Base-by-base conservation (phyloP, 2,329 filamentous ascomycete species). In the Fusarium sp. region DNA sequence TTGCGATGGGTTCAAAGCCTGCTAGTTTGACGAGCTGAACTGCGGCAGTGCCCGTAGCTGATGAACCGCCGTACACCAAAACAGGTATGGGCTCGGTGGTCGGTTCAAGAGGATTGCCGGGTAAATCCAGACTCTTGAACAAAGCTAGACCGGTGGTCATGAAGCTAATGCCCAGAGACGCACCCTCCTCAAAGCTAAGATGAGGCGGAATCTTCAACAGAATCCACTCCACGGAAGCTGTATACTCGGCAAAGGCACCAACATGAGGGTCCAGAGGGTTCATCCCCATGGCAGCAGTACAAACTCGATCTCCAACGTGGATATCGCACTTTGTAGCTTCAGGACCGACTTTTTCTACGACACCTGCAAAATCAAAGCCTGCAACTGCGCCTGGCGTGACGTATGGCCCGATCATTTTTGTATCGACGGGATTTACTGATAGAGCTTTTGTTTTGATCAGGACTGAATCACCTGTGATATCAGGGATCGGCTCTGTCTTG, bases 71-170 rank as follows among this genome's bases (percentile, higher is more conserved):
- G 15, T 72, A 70, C 2, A 72, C 68, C 5, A 72, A 21, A 5
- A 72, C 49, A 1, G 62, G 53, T 0, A 63, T 32, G 0, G 28
- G 32, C 30, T 69, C 52, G 0, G 25, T 15, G 3, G 43, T 2
- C 1, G 68, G 70, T 1, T 32, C 33, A 4, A 42, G 16, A 0
- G 67, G 67, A 1, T 61, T 18, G 10, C 57, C 57, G 0, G 62
- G 43, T 0, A 72, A 78, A 35, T 79, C 65, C 0, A 88, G 80
- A 12, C 77, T 77, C 64, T 85, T 82, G 77, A 87, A 88, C 21
- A 88, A 80, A 1, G 81, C 84, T 76, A 87, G 85, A 30, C 81
- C 85, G 5, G 57, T 60, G 0, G 85, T 87, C n/a, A 78, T 79
- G n/a, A 85, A 72, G 19, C 82, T 83, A 7, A 85, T 79, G 6